Base-by-base conservation (phyloP, 2,329 filamentous ascomycete genomes). In the Pseudogymnoascus sp. region DNA sequence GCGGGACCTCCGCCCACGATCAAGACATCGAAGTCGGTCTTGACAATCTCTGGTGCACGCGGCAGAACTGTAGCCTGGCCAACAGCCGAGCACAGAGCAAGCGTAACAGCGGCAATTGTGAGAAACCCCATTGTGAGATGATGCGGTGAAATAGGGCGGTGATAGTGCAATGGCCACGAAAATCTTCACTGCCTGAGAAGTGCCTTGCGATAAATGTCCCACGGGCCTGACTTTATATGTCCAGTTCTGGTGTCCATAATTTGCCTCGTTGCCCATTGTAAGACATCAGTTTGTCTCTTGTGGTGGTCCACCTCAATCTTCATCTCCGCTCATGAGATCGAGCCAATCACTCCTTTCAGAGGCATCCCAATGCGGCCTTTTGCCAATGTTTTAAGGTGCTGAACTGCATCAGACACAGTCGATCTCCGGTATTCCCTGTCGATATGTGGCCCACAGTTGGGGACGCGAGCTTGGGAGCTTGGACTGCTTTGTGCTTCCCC, bases 1-100 rank as follows among this genome's bases (percentile, higher is more conserved):
- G 75, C 74, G 3, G 75, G 76, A 0, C 76, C 76, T 21, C 67
- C 72, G 45, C 76, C 76, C n/a, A 74, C 62, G 58, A 75, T 71
- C 0, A 74, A 58, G 26, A 70, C 70, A 59, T 72, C 72, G 26
- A 57, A 59, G n/a, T 61, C 58, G 12, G 37, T 57, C 12, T 10
- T 21, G 7, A 41, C 8, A 28, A 60, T 33, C 5, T 12, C 34
- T 13, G 38, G 48, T 45, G 12, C 58, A n/a, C 23, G 55, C 23
- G 30, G 33, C 26, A 35, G 37, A 39, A 28, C 58, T 34, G 19
- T 58, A 28, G 23, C 34, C 19, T 23, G 61, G 59, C 30, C 60
- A 4, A 52, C n/a, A 18, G 45, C 23, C n/a, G 55, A 57, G 30
- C 33, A 35, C 19, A 57, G 15, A 57, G 30, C 30, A 39, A 35